phyloP scores from a whole-genome alignment of 768 basidiomycete species.

The Mycena filopes region DNA sequence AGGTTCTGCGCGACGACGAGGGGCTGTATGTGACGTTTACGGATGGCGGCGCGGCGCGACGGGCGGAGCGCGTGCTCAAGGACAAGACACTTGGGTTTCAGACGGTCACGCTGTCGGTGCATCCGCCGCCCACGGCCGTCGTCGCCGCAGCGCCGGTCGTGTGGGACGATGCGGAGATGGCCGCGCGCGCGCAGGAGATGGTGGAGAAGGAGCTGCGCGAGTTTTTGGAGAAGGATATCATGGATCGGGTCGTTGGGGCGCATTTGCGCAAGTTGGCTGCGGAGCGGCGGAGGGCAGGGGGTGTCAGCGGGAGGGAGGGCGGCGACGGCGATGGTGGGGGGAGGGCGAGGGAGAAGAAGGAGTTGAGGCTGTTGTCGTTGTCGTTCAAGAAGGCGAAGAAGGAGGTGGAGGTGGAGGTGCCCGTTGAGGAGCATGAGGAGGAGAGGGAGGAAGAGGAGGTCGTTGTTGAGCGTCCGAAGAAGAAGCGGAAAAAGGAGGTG shows the following conservation, averaged over 20 bases:
- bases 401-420: conserved; percentile 50
- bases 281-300: conserved; percentile 51
- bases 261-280: conserved; percentile 63
- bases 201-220: conserved; percentile 66
- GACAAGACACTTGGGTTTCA: conserved; percentile 68
- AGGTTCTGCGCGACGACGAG: conserved; percentile 77
- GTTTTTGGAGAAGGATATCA: conserved; percentile 72
- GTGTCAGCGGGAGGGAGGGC: conserved; percentile 27
- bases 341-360: conserved; percentile 49
- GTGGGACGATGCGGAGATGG: conserved; percentile 65
- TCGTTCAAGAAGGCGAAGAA: conserved; percentile 60
- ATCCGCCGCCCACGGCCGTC: conserved; percentile 51
- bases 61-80: conserved; percentile 73
- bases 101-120: conserved; percentile 65
- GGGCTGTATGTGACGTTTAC: conserved; percentile 89
- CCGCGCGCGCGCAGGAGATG: conserved; percentile 64
- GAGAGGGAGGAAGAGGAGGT: conserved; percentile 51
- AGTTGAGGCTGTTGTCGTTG: conserved; percentile 57
- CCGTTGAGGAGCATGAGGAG: conserved; percentile 43
- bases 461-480: conserved; percentile 59
- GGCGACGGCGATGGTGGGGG: too few relatives aligned
- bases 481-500: conserved; percentile 66
- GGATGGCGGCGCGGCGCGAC: conserved; percentile 67
- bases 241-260: conserved; percentile 65
- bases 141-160: conserved; percentile 50